A percentile compares a stretch with the other conserved stretches of the same genome.
These are phyloP conservation scores for Ustilago trichophora DNA, from an alignment of 1,284 basidiomycete species.

Conservation along the genomic window DNA sequence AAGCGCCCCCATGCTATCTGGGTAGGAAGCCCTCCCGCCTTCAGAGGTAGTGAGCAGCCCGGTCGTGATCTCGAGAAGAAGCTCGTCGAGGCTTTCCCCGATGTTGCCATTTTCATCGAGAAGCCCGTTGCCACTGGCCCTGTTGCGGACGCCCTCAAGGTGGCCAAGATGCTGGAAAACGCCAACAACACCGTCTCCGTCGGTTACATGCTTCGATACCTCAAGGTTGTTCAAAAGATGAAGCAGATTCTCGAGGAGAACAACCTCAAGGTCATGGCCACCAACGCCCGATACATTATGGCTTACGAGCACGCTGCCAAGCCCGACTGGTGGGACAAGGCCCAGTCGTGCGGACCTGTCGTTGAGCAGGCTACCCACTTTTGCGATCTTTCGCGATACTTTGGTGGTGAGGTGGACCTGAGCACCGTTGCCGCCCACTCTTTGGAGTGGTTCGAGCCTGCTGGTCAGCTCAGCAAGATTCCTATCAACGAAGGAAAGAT, in stretches of 20 bases:
- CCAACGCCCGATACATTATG: conserved; percentile 92
- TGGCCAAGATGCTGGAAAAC: conserved; percentile 61
- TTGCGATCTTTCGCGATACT: conserved; percentile 84
- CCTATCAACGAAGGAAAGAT: conserved; percentile 82
- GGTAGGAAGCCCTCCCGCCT: conserved; percentile 91
- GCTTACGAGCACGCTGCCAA: conserved; percentile 81
- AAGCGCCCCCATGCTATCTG: conserved; percentile 76
- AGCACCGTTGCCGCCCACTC: conserved; percentile 74
- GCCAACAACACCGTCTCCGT: conserved; percentile 81
- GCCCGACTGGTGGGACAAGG: conserved; percentile 96
- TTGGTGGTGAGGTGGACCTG: conserved; percentile 95
- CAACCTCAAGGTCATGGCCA: conserved; percentile 94
- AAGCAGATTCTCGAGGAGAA: conserved; percentile 92
- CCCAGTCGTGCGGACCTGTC: conserved; percentile 86
- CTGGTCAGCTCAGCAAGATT: conserved; percentile 84
- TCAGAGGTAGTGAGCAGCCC: conserved; percentile 70
- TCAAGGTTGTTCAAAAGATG: conserved; percentile 89
- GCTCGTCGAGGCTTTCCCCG: conserved; percentile 82
- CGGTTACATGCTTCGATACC: conserved; percentile 73
- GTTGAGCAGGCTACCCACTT: conserved; percentile 94
- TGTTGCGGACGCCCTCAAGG: conserved; percentile 68
- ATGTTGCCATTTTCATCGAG: conserved; percentile 85
- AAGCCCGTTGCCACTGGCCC: conserved; percentile 91
- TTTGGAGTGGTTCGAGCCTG: conserved; percentile 68
- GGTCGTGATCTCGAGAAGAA: conserved; percentile 90